A percentile compares a stretch with the other conserved stretches of the same genome.
Evolutionary conservation across 768 basidiomycete genomes (phyloP).

Genomic region (Gelatoporia subvermispora): DNA sequence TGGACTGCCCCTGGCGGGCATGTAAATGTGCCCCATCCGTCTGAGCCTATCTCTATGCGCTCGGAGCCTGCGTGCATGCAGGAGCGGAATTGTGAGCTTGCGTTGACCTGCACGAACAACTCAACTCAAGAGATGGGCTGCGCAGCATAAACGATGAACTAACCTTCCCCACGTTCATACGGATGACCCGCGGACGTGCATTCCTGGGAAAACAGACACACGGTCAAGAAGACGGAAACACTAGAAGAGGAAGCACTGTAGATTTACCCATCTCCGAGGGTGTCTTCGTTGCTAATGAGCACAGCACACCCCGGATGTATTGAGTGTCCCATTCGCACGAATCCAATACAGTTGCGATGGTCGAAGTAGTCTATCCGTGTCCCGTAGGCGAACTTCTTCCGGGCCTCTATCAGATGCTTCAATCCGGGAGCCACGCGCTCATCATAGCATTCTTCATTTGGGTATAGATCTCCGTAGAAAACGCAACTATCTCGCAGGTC

Average conservation of each 20-base stretch:
- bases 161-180: slow-evolving; percentile 67
- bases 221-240: not conserved
- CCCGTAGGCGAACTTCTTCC: slow-evolving; percentile 68
- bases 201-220: slow-evolving; percentile 22
- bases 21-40: slow-evolving; percentile 66
- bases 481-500: slow-evolving; percentile 54
- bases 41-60: slow-evolving; percentile 38
- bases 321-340: slow-evolving; percentile 60
- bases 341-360: slow-evolving; percentile 66
- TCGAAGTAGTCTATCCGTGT: slow-evolving; percentile 53
- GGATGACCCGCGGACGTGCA: slow-evolving; percentile 38
- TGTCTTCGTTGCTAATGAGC: slow-evolving; percentile 52
- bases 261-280: not conserved
- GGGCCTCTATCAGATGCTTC: slow-evolving; percentile 49
- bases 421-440: slow-evolving; percentile 47
- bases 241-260: not conserved
- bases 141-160: slow-evolving; percentile 21
- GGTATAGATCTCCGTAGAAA: slow-evolving; percentile 84
- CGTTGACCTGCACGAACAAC: slow-evolving; percentile 53
- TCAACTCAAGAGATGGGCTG: not conserved
- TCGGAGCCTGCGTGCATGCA: slow-evolving; percentile 20
- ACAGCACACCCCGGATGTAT: slow-evolving; percentile 62
- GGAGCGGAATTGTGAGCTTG: slow-evolving; percentile 32
- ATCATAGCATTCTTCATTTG: slow-evolving; percentile 63
- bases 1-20: slow-evolving; percentile 52